A percentile compares a stretch with the other conserved stretches of the same genome.
phyloP scores from a whole-genome alignment of 768 basidiomycete species.

The Psilocybe cubensis region DNA sequence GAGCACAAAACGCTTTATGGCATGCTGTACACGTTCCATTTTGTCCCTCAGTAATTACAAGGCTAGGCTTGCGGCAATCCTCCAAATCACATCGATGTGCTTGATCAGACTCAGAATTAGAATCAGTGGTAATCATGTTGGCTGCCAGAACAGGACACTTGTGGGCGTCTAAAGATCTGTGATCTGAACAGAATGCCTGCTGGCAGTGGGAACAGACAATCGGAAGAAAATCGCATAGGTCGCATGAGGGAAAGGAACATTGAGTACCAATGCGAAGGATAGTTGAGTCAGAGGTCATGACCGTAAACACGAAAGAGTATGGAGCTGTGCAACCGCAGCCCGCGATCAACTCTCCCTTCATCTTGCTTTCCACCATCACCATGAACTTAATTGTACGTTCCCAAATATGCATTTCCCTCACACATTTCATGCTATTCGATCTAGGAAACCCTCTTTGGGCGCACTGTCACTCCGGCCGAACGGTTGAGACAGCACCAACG shows the following conservation, averaged over 20 bases:
- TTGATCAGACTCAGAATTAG: conserved; percentile 23
- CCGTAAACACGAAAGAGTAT: neutral
- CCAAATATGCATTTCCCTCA: neutral
- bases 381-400: conserved; percentile 81
- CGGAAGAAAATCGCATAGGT: conserved; percentile 76
- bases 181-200: conserved; percentile 62
- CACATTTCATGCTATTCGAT: neutral
- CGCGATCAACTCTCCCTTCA: conserved; percentile 7
- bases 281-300: conserved; percentile 23
- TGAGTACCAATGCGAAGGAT: conserved; percentile 62
- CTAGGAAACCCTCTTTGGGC: conserved; percentile 95
- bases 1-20: conserved; percentile 61
- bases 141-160: conserved; percentile 41
- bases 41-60: conserved; percentile 41
- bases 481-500: conserved; percentile 96
- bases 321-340: neutral
- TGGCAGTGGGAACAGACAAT: conserved; percentile 65
- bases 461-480: conserved; percentile 94
- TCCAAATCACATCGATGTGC: conserved; percentile 53
- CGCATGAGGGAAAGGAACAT: conserved; percentile 66
- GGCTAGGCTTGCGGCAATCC: conserved; percentile 58
- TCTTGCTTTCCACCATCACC: conserved; percentile 27
- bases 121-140: conserved; percentile 7
- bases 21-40: conserved; percentile 54
- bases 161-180: conserved; percentile 65